Evolutionary conservation across 75 land plant genomes (phyloP).

Genomic region (Chamaecyparis obtusa): DNA sequence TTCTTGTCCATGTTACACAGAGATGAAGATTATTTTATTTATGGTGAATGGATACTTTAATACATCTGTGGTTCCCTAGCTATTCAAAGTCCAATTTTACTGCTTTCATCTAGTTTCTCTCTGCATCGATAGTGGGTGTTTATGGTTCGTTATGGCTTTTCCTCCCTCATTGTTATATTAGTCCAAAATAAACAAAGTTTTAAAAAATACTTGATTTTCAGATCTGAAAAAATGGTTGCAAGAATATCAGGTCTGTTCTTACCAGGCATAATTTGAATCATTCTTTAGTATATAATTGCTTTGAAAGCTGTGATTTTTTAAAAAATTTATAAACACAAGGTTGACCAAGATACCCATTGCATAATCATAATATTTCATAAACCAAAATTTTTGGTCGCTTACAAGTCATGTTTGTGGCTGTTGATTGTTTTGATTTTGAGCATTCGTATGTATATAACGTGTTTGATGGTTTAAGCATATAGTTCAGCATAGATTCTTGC

Average conservation of each 20-base stretch:
- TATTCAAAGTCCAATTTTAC: background rate
- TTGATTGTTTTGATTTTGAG: background rate
- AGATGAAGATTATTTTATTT: background rate
- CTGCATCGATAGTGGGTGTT: background rate
- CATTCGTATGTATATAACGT: background rate
- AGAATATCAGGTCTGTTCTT: background rate
- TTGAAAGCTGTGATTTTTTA: background rate
- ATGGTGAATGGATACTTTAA: background rate
- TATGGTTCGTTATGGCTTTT: background rate
- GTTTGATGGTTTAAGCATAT: background rate
- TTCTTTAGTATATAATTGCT: background rate
- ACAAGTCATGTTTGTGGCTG: background rate
- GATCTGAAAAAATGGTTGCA: background rate
- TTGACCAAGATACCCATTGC: background rate
- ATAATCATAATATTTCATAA: background rate
- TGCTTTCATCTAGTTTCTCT: conserved; percentile 3
- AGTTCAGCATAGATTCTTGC: background rate
- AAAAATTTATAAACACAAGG: background rate
- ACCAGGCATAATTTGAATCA: background rate
- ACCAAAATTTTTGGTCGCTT: background rate
- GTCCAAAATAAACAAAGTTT: background rate
- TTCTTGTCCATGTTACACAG: background rate
- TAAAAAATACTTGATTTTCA: background rate
- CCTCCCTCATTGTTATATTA: background rate
- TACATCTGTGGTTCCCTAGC: background rate